These are phyloP conservation scores for Aphanomyces stellatus DNA, from an alignment of 352 stramenopile species.

Conservation along the genomic window DNA sequence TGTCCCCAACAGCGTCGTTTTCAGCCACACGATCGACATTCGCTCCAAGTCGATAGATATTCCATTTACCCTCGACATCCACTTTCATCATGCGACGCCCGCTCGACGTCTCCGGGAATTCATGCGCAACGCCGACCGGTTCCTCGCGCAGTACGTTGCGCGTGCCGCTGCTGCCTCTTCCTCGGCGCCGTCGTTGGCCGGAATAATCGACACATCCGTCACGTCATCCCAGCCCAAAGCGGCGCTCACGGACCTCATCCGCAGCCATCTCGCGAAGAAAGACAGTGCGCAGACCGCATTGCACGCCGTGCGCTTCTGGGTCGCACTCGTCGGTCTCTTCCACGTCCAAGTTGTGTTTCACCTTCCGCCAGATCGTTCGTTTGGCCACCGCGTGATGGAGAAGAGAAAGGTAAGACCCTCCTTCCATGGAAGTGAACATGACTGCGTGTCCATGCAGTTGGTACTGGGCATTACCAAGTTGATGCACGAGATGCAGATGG, in stretches of 20 bases:
- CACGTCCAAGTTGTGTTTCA: conserved; percentile 1
- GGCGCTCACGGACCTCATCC: neutral
- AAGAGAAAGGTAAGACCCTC: neutral
- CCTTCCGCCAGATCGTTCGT: neutral
- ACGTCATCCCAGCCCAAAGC: neutral
- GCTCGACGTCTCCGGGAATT: conserved; percentile 44
- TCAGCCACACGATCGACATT: conserved; percentile 66
- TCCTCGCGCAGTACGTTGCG: conserved; percentile 26
- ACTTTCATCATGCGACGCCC: conserved; percentile 48
- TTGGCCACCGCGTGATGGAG: neutral
- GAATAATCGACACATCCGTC: neutral
- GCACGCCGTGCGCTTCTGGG: neutral
- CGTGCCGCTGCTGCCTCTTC: neutral
- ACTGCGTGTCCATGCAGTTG: neutral
- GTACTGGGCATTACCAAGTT: neutral
- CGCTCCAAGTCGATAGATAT: conserved; percentile 53
- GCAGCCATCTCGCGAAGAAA: neutral
- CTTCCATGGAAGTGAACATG: neutral
- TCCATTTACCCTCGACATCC: conserved; percentile 41
- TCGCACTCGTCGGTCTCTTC: neutral
- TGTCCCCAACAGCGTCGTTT: conserved; percentile 69
- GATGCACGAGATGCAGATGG: neutral
- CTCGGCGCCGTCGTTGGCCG: neutral
- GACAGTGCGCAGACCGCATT: neutral
- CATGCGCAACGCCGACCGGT: conserved; percentile 62